phyloP scores from a whole-genome alignment of 2,329 filamentous ascomycete genomes.

The Xylaria hypoxylon region DNA sequence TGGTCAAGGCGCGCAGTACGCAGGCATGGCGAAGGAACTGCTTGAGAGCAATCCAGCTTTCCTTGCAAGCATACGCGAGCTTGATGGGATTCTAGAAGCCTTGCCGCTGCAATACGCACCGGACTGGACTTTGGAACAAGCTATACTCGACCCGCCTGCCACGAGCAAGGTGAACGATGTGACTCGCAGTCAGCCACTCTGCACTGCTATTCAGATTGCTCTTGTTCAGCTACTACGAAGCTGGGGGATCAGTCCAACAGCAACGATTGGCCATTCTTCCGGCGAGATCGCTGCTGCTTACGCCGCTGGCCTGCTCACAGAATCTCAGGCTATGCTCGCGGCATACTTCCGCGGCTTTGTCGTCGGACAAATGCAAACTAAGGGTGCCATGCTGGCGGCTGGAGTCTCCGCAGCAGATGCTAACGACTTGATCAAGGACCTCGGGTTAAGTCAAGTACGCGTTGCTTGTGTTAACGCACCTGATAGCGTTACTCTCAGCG shows the following conservation, averaged over 20 bases:
- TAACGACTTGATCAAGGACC: slow-evolving; percentile 6
- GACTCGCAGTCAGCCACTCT: slow-evolving; percentile 38
- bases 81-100: slow-evolving; percentile 30
- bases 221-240: slow-evolving; percentile 34
- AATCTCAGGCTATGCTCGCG: slow-evolving; percentile 35
- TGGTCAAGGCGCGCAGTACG: slow-evolving; percentile 51
- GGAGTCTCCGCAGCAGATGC: slow-evolving; percentile 22
- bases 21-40: slow-evolving; percentile 49
- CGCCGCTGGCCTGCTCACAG: slow-evolving; percentile 48
- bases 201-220: slow-evolving; percentile 45
- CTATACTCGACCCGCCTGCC: slow-evolving; percentile 21
- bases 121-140: slow-evolving; percentile 35
- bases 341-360: slow-evolving; percentile 43
- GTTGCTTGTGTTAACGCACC: slow-evolving; percentile 43
- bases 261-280: slow-evolving; percentile 48
- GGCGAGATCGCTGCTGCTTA: slow-evolving; percentile 59
- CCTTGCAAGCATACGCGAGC: slow-evolving; percentile 31
- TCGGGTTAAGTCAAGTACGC: background rate
- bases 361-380: background rate
- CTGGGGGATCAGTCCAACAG: slow-evolving; percentile 34
- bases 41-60: slow-evolving; percentile 40
- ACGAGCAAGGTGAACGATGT: slow-evolving; percentile 25
- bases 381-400: slow-evolving; percentile 44
- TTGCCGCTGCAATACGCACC: slow-evolving; percentile 18
- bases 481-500: slow-evolving; percentile 37